Conservation (phyloP, 116 monocot genomes). For the Iris pallida region DNA sequence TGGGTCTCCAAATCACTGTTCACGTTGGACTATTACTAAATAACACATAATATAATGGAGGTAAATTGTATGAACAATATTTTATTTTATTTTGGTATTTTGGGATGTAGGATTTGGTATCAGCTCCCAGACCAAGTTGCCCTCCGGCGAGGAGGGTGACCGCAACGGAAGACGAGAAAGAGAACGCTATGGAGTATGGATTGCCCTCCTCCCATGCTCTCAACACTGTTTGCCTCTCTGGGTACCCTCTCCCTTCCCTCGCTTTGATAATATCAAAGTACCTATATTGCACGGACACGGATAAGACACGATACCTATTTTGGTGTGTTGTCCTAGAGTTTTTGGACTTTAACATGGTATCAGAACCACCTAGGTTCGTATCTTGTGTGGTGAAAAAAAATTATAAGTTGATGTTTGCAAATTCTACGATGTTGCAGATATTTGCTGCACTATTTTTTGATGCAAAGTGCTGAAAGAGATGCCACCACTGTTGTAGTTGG, state of each 20-base stretch:
- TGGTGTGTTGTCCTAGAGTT: background rate
- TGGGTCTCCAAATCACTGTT: too few species aligned
- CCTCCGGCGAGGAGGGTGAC: slow-evolving; percentile 90
- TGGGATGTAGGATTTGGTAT: slow-evolving; percentile 57
- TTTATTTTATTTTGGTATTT: slow-evolving; percentile 1
- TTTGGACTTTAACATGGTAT: too few species aligned
- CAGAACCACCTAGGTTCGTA: too few species aligned
- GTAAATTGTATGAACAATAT: background rate
- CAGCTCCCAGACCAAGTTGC: slow-evolving; percentile 80
- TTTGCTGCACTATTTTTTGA: slow-evolving; percentile 55
- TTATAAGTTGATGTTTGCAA: background rate
- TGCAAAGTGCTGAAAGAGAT: slow-evolving; percentile 27
- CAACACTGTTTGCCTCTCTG: slow-evolving; percentile 82
- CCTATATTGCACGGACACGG: background rate
- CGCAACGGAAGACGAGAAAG: slow-evolving; percentile 68
- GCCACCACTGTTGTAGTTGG: slow-evolving; percentile 20
- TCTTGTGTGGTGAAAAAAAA: background rate
- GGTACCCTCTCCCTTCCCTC: slow-evolving; percentile 28
- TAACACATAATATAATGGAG: background rate
- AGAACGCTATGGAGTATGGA: slow-evolving; percentile 92
- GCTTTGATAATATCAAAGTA: background rate
- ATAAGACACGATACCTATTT: background rate
- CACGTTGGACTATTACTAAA: too few species aligned
- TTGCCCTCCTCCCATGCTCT: slow-evolving; percentile 93
- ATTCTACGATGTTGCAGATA: slow-evolving; percentile 48